A percentile compares a stretch with the other conserved stretches of the same genome.
Evolutionary conservation across 768 basidiomycete genomes (phyloP).

Genomic region (Termitomyces sp.): DNA sequence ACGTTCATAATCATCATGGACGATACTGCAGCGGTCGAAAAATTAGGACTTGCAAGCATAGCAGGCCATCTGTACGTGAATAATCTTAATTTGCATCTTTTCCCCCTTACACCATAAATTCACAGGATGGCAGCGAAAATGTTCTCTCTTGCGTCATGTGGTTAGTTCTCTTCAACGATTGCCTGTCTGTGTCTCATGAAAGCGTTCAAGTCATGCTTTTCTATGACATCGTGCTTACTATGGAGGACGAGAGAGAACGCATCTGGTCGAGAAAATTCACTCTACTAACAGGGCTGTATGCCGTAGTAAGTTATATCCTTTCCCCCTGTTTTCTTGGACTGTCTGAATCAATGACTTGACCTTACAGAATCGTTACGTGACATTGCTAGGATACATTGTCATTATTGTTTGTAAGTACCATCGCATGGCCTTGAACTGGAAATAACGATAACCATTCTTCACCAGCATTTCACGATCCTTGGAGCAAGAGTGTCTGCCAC

Average conservation of each 20-base stretch:
- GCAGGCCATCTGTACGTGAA: background rate
- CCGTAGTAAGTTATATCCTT: background rate
- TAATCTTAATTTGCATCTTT: no score
- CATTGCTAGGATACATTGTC: slow-evolving; percentile 29
- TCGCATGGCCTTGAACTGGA: background rate
- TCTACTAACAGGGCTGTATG: background rate
- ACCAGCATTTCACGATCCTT: slow-evolving; percentile 13
- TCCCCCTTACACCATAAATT: background rate
- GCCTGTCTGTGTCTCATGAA: background rate
- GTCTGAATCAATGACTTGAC: no score
- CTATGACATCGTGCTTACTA: background rate
- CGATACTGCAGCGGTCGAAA: background rate
- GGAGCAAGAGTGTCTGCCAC: slow-evolving; percentile 26
- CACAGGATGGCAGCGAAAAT: background rate
- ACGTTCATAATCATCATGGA: background rate
- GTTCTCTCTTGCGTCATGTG: background rate
- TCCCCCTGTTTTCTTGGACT: background rate
- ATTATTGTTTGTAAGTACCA: slow-evolving; percentile 13
- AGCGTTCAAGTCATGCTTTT: slow-evolving; percentile 13
- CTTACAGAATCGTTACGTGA: slow-evolving; percentile 28
- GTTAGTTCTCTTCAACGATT: background rate
- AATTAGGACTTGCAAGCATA: background rate
- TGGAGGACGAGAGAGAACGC: background rate
- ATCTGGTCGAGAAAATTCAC: background rate
- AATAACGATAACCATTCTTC: background rate